Evolutionary conservation across 306 rosid genomes (phyloP).

Genomic region (Hylodesmum podocarpum): DNA sequence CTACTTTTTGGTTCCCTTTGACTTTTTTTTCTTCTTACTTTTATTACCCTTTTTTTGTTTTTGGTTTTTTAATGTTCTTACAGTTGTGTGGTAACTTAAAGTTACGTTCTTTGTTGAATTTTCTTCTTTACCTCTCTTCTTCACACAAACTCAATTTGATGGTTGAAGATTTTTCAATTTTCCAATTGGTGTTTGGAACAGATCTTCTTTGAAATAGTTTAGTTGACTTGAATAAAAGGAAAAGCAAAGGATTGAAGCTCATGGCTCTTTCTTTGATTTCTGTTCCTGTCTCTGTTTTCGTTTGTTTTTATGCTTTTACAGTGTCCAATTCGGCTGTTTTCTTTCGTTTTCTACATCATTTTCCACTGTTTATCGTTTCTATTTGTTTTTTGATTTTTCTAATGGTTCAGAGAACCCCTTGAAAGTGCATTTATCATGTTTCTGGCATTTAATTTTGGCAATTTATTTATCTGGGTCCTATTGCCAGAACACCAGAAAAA

Average conservation of each 20-base stretch:
- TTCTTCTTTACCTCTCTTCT: neutral
- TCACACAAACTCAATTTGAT: conserved; percentile 3
- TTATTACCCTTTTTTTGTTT: neutral
- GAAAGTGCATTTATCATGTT: conserved; percentile 21
- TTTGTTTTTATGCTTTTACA: neutral
- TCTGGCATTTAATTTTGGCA: neutral
- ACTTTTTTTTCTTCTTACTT: neutral
- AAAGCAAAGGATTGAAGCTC: conserved; percentile 25
- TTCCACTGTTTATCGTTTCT: neutral
- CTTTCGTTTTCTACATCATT: conserved; percentile 18
- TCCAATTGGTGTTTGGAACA: neutral
- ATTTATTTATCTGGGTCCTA: neutral
- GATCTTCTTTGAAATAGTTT: conserved; percentile 23
- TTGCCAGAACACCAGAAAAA: neutral
- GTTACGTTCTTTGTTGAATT: neutral
- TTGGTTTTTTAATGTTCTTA: neutral
- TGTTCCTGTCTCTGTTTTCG: neutral
- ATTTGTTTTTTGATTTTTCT: neutral
- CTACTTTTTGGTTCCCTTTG: conserved; percentile 7
- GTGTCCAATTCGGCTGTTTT: conserved; percentile 4
- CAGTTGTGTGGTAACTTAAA: neutral
- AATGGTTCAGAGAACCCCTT: conserved; percentile 18
- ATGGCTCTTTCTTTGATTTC: neutral
- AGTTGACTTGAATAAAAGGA: conserved; percentile 45
- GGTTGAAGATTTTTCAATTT: conserved; percentile 12